Base-by-base conservation (phyloP, 2,329 filamentous ascomycete species). In the Cryphonectria radicalis region DNA sequence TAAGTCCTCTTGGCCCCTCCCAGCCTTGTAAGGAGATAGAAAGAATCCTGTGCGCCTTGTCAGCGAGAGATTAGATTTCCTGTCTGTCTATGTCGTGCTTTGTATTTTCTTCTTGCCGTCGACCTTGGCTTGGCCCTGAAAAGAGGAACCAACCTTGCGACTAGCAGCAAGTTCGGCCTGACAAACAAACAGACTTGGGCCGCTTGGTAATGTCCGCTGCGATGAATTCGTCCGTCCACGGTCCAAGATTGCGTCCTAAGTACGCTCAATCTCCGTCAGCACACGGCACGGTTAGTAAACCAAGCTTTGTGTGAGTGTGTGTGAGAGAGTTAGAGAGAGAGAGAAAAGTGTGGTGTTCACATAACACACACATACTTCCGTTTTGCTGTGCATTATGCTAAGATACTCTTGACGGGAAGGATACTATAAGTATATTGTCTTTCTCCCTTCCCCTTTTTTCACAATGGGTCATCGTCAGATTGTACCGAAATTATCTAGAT, bases 121-220 rank as follows among this genome's bases (percentile, higher is more conserved):
- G 28, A 28, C 28, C 28, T 28, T 28, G 28, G 28, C 28, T 28
- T 28, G 28, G 28, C 28, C 28, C 28, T 2, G 28, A 28, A 2
- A 28, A 28, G 28, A 28, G 1, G 28, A 28, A 28, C 28, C 28
- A 28, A 28, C 28, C 28, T 10, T 40, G 35, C 37, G 6, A 42
- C 62, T 43, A 43, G 40, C 40, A 40, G 8, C n/a, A 28, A 40
- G 19, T 17, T 63, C 40, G n/a, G 37, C 7, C 35, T 28, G n/a
- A 14, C 28, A 28, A 28, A 28, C 28, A 28, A n/a, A 59, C 13
- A 22, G 10, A n/a, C 46, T n/a, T 50, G n/a, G 42, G 28, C 28
- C 43, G 70, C 67, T 72, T 72, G 67, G 70, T 72, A 72, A 72
- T 72, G 42, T 67, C 40, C 67, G 4, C 57, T 60, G 25, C 28